phyloP scores from a whole-genome alignment of 129 eudicot genomes.

The Flaveria robusta region DNA sequence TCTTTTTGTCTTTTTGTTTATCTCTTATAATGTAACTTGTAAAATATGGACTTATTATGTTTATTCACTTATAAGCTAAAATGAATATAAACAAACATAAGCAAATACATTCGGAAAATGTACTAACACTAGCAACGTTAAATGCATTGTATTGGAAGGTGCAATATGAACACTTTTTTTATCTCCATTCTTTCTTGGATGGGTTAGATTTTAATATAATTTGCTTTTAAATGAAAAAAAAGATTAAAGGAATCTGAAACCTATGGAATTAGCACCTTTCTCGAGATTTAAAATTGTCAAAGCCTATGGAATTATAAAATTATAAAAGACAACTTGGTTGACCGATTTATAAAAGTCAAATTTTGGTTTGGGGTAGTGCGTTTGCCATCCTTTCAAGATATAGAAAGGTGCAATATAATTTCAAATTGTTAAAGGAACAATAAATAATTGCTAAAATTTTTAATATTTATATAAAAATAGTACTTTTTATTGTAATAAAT shows the following conservation, averaged over 20 bases:
- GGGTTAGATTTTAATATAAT: neutral
- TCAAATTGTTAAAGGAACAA: neutral
- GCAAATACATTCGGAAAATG: too few relatives aligned
- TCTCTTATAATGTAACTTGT: too few relatives aligned
- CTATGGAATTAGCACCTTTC: neutral
- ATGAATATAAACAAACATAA: too few relatives aligned
- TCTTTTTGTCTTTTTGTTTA: too few relatives aligned
- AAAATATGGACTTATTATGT: too few relatives aligned
- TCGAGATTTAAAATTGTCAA: neutral
- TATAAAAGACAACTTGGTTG: conserved; percentile 11
- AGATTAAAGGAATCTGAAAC: neutral
- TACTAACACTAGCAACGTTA: too few relatives aligned
- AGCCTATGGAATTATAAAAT: neutral
- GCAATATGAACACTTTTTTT: too few relatives aligned
- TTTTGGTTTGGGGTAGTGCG: conserved; percentile 3
- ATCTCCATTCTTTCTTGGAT: neutral
- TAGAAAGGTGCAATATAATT: neutral
- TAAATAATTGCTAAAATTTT: neutral
- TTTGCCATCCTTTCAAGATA: conserved; percentile 22
- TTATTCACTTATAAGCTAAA: too few relatives aligned
- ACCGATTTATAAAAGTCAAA: conserved; percentile 1
- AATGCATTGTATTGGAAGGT: too few relatives aligned
- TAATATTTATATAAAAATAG: too few relatives aligned
- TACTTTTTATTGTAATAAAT: neutral
- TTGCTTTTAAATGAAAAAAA: neutral